phyloP scores from a whole-genome alignment of 2,329 filamentous ascomycete species.

The Aspergillus sclerotialis region DNA sequence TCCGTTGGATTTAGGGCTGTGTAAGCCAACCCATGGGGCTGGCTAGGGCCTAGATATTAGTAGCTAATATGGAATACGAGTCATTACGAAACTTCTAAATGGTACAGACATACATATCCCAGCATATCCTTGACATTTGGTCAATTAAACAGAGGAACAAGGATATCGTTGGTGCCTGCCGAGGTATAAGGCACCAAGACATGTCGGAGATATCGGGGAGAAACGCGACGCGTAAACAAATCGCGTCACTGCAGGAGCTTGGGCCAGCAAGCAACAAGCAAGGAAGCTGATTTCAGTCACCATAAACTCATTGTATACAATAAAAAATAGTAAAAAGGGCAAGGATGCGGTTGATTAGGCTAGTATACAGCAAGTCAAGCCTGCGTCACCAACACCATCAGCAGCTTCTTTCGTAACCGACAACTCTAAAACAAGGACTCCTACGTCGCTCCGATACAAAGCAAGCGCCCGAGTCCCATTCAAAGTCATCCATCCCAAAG shows the following conservation, averaged over 20 bases:
- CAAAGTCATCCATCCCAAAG: constrained; percentile 21
- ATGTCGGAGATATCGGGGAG: no score
- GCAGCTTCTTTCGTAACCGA: constrained; percentile 9
- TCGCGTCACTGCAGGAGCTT: constrained; percentile 15
- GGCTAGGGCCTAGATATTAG: no score
- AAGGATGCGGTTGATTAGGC: constrained; percentile 17
- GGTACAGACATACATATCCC: no score
- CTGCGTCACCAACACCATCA: constrained; percentile 11
- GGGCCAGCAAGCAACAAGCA: constrained; percentile 7
- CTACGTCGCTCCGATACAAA: constrained; percentile 7
- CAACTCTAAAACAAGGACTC: constrained; percentile 4
- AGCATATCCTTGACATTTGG: constrained; percentile 4
- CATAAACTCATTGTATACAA: neutral
- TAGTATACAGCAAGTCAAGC: constrained; percentile 21
- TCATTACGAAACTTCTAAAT: no score
- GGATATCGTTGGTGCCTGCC: no score
- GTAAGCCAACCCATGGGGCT: no score
- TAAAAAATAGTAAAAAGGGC: neutral
- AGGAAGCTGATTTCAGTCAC: neutral
- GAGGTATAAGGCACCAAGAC: neutral
- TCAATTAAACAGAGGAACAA: no score
- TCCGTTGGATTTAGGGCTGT: no score
- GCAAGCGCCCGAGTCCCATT: constrained; percentile 16
- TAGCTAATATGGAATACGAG: no score
- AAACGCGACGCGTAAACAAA: constrained; percentile 15